A percentile compares a stretch with the other conserved stretches of the same genome.
These are phyloP conservation scores for Fusarium subtropicale DNA, from an alignment of 2,329 filamentous ascomycete species.

Conservation along the genomic window DNA sequence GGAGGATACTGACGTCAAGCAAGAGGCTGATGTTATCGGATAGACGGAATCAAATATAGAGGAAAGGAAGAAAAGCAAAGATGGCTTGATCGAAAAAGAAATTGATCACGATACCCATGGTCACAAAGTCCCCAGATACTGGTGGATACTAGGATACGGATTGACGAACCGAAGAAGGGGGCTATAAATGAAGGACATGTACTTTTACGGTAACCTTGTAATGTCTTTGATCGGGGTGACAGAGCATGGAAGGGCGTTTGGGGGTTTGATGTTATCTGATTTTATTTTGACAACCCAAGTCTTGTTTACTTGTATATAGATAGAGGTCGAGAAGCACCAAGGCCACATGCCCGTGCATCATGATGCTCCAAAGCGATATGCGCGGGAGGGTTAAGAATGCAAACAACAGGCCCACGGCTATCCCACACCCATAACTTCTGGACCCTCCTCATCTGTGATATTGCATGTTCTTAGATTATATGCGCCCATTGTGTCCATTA, in stretches of 20 bases:
- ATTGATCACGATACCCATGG: constrained; percentile 40
- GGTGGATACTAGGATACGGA: constrained; percentile 24
- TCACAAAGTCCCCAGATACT: constrained; percentile 18
- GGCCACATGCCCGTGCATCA: constrained; percentile 38
- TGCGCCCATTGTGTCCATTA: background rate
- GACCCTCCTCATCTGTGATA: background rate
- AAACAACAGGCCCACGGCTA: constrained; percentile 37
- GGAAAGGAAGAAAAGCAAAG: constrained; percentile 13
- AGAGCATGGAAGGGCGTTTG: constrained; percentile 48
- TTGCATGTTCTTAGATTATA: background rate
- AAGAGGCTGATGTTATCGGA: constrained; percentile 56
- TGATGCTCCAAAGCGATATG: constrained; percentile 39
- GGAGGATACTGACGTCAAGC: constrained; percentile 54
- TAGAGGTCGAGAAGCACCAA: constrained; percentile 41
- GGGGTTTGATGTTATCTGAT: constrained; percentile 34
- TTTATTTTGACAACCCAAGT: constrained; percentile 20
- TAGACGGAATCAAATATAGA: constrained; percentile 38
- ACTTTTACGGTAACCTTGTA: constrained; percentile 46
- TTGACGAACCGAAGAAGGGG: constrained; percentile 32
- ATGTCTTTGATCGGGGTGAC: constrained; percentile 46
- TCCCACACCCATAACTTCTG: constrained; percentile 22
- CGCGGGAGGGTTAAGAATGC: constrained; percentile 39
- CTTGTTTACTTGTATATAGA: constrained; percentile 43
- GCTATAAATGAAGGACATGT: constrained; percentile 45
- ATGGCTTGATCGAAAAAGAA: constrained; percentile 32